These are phyloP conservation scores for Salix koriyanagi DNA, from an alignment of 345 rosid species.

Conservation along the genomic window DNA sequence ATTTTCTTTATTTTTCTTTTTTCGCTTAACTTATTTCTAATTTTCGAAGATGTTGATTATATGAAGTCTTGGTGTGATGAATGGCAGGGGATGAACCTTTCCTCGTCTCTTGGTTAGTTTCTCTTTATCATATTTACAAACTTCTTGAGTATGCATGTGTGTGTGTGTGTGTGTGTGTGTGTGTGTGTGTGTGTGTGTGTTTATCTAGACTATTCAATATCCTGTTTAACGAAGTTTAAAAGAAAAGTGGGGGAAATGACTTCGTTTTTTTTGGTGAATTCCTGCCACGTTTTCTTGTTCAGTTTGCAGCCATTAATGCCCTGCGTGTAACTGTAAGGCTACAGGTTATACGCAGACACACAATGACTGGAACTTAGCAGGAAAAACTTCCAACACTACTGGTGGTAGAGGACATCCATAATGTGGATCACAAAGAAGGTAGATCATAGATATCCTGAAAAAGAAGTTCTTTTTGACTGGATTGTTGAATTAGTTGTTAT, in stretches of 20 bases:
- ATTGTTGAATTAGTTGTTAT: neutral
- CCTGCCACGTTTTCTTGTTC: neutral
- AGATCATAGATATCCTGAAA: neutral
- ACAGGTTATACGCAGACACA: neutral
- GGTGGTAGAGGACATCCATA: neutral
- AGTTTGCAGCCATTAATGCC: neutral
- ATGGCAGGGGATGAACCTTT: conserved; percentile 82
- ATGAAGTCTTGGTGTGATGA: neutral
- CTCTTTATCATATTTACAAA: neutral
- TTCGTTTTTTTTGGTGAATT: neutral
- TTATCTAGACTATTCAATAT: neutral
- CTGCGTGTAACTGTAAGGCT: neutral
- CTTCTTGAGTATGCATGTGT: neutral
- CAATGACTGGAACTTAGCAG: neutral
- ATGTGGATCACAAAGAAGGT: neutral
- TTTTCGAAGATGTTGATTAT: neutral
- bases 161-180: neutral
- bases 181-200: neutral
- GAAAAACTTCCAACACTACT: neutral
- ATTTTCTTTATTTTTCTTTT: neutral
- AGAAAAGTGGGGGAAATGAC: neutral
- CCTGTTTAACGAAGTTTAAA: neutral
- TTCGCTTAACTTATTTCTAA: neutral
- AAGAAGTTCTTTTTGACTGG: neutral
- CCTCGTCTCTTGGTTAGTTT: conserved; percentile 77